phyloP scores from a whole-genome alignment of 306 rosid genomes.

The Hippophae tibetana region DNA sequence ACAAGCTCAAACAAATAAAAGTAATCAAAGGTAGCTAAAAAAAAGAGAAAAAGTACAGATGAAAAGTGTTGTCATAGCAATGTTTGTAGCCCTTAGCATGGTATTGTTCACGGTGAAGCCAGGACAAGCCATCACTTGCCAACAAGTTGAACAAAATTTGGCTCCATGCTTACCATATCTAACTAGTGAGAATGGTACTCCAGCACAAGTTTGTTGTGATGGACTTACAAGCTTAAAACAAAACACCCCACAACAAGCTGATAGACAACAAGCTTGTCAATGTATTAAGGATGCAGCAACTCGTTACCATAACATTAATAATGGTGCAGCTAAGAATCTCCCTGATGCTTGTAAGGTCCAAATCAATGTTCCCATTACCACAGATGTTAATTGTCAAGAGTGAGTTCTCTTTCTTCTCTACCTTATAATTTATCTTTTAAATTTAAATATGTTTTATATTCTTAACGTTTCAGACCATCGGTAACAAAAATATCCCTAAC shows the following conservation, averaged over 20 bases:
- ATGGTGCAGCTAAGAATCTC: slow-evolving; percentile 4
- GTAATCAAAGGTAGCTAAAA: too few relatives aligned
- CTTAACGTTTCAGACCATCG: too few relatives aligned
- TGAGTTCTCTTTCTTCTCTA: neutral
- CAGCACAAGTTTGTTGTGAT: slow-evolving; percentile 5
- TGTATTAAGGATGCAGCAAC: slow-evolving; percentile 6
- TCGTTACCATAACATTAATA: neutral
- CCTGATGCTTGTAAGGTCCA: slow-evolving; percentile 15
- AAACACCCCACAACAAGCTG: neutral
- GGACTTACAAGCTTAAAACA: slow-evolving; percentile 10
- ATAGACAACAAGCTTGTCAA: slow-evolving; percentile 17
- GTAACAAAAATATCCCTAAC: too few relatives aligned
- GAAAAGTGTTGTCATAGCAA: slow-evolving; percentile 2
- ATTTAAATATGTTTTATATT: too few relatives aligned
- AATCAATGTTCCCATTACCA: slow-evolving; percentile 10
- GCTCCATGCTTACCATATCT: slow-evolving; percentile 17
- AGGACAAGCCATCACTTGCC: slow-evolving; percentile 14
- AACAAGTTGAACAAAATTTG: neutral
- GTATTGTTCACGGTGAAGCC: neutral
- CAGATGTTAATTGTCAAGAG: slow-evolving; percentile 12
- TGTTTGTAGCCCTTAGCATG: neutral
- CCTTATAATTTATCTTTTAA: too few relatives aligned
- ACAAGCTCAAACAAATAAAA: too few relatives aligned
- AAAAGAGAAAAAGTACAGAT: neutral
- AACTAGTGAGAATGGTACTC: neutral